A percentile compares a stretch with the other conserved stretches of the same genome.
Evolutionary conservation across 2,329 filamentous ascomycete genomes (phyloP).

Genomic region (Fusarium cyanostomum): DNA sequence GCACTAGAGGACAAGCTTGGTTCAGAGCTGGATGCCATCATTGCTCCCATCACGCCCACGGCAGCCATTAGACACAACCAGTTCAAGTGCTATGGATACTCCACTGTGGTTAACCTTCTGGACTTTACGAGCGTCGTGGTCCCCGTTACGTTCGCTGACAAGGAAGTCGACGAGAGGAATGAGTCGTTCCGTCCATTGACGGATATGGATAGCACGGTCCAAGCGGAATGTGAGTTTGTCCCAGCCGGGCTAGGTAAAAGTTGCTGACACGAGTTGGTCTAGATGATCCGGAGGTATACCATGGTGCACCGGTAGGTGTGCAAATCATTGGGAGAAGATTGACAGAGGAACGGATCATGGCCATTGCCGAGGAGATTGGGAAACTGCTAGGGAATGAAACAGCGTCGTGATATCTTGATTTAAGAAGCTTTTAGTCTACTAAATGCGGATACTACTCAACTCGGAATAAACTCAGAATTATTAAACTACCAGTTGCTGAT

Average conservation of each 20-base stretch:
- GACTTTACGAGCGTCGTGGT: constrained; percentile 55
- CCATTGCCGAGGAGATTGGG: constrained; percentile 49
- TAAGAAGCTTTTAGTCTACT: too few relatives aligned
- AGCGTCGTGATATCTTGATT: neutral
- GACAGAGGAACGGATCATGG: constrained; percentile 42
- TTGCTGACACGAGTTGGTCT: neutral
- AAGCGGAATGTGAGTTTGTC: constrained; percentile 40
- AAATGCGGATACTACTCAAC: too few relatives aligned
- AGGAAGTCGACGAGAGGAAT: constrained; percentile 46
- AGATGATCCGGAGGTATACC: constrained; percentile 38
- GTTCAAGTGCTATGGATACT: constrained; percentile 52
- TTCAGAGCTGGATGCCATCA: constrained; percentile 49
- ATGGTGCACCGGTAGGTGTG: constrained; percentile 39
- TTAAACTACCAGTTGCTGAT: too few relatives aligned
- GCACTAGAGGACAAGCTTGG: constrained; percentile 27
- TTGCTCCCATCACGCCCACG: constrained; percentile 53
- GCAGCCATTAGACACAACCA: constrained; percentile 51
- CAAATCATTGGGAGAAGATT: constrained; percentile 42
- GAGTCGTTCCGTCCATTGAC: constrained; percentile 28
- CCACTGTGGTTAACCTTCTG: constrained; percentile 49
- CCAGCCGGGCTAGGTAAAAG: neutral
- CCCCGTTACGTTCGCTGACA: constrained; percentile 55
- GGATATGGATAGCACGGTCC: constrained; percentile 33
- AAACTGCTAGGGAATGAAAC: constrained; percentile 38
- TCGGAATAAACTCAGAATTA: too few relatives aligned